Conservation (phyloP, 2,329 filamentous ascomycete genomes). For the Huntiella moniliformis region DNA sequence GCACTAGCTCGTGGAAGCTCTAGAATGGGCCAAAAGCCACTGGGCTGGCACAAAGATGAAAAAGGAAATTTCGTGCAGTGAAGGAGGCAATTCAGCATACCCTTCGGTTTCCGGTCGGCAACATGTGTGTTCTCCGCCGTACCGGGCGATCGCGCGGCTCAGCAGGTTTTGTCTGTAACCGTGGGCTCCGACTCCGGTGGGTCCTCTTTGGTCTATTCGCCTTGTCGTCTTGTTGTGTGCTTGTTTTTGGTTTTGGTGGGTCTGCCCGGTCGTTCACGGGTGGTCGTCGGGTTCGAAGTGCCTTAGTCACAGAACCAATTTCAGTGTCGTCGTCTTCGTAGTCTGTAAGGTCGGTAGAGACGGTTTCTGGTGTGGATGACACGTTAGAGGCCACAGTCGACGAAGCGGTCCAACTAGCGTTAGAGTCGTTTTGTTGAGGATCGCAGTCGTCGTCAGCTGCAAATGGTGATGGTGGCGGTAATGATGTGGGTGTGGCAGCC, state of each 20-base stretch:
- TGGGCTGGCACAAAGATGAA: not conserved
- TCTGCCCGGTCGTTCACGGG: constrained; percentile 3
- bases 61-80: too few relatives aligned
- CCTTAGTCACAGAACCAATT: not conserved
- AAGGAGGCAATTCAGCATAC: constrained; percentile 1
- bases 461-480: not conserved
- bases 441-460: too few relatives aligned
- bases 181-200: not conserved
- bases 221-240: not conserved
- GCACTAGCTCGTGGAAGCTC: too few relatives aligned
- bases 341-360: not conserved
- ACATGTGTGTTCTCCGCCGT: constrained; percentile 10
- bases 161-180: constrained; percentile 6
- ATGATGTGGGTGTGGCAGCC: not conserved
- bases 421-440: too few relatives aligned
- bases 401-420: not conserved
- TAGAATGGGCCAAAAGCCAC: not conserved
- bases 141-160: constrained; percentile 10
- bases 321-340: not conserved
- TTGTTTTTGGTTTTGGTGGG: constrained; percentile 1
- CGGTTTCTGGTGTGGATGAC: not conserved
- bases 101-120: constrained; percentile 12
- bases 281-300: not conserved
- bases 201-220: not conserved
- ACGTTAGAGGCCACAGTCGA: not conserved